phyloP scores from a whole-genome alignment of 352 stramenopile species.

The Pythium dissotocum region DNA sequence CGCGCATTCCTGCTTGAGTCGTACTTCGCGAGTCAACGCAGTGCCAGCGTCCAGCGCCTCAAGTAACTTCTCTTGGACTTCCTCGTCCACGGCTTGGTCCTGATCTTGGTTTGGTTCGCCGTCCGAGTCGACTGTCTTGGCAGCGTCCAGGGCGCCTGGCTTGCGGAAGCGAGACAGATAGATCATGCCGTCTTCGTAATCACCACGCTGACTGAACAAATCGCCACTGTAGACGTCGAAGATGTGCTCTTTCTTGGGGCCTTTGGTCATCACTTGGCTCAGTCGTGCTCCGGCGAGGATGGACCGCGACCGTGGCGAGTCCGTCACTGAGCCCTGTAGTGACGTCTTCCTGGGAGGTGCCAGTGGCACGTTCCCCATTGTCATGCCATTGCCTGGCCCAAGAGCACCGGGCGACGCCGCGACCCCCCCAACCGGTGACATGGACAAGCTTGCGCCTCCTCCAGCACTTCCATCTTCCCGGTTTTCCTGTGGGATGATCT shows the following conservation, averaged over 20 bases:
- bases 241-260: conserved; percentile 46
- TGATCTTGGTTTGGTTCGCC: conserved; percentile 45
- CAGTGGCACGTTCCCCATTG: conserved; percentile 27
- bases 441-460: conserved; percentile 8
- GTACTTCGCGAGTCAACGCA: conserved; percentile 53
- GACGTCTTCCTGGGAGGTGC: conserved; percentile 41
- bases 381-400: neutral
- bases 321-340: conserved; percentile 26
- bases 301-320: conserved; percentile 60
- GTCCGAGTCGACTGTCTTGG: conserved; percentile 22
- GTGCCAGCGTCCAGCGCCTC: conserved; percentile 45
- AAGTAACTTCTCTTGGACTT: conserved; percentile 56
- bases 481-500: conserved; percentile 70
- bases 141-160: conserved; percentile 34
- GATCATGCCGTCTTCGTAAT: conserved; percentile 88
- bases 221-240: conserved; percentile 74
- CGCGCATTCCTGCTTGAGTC: conserved; percentile 77
- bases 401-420: neutral
- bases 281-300: conserved; percentile 37
- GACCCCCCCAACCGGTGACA: neutral
- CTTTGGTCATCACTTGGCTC: conserved; percentile 28
- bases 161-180: conserved; percentile 84
- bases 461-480: conserved; percentile 37
- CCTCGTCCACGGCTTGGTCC: conserved; percentile 36
- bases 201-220: conserved; percentile 80